Conservation (phyloP, 768 basidiomycete species). For the Xanthoconium purpureum region DNA sequence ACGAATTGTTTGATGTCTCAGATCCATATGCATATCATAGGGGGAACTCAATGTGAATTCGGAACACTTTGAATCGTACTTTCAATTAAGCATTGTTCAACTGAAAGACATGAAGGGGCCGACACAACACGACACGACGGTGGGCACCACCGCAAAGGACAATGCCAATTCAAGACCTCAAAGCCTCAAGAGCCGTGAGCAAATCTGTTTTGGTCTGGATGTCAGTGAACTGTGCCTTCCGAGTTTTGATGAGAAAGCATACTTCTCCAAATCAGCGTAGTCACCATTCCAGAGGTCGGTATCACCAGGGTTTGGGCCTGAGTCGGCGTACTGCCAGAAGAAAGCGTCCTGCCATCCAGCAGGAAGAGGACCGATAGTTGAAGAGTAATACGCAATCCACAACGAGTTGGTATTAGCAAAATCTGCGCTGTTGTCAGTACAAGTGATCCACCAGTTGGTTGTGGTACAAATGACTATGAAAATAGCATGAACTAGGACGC, state of each 20-base stretch:
- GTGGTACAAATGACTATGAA: conserved; percentile 58
- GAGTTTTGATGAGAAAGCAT: conserved; percentile 1
- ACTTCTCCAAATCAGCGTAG: conserved; percentile 40
- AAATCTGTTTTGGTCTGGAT: conserved; percentile 9
- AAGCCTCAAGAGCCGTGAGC: conserved; percentile 13
- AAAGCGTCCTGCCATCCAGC: conserved; percentile 55
- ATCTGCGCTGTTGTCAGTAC: conserved; percentile 54
- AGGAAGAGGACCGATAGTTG: conserved; percentile 50
- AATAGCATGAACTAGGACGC: not conserved
- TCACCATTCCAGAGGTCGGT: conserved; percentile 57
- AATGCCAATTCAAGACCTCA: not conserved
- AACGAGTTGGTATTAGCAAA: conserved; percentile 54
- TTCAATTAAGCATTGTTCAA: no score
- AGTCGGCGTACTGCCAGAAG: conserved; percentile 62
- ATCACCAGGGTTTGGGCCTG: conserved; percentile 50
- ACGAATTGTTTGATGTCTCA: no score
- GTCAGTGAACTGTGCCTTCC: not conserved
- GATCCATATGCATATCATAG: no score
- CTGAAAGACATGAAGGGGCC: no score
- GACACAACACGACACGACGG: no score
- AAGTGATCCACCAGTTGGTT: conserved; percentile 65
- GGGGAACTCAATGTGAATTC: no score
- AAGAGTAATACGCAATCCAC: conserved; percentile 57
- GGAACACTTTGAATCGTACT: no score
- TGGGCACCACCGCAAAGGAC: not conserved